phyloP scores from a whole-genome alignment of 257 asterid species.

The Ballota nigra region DNA sequence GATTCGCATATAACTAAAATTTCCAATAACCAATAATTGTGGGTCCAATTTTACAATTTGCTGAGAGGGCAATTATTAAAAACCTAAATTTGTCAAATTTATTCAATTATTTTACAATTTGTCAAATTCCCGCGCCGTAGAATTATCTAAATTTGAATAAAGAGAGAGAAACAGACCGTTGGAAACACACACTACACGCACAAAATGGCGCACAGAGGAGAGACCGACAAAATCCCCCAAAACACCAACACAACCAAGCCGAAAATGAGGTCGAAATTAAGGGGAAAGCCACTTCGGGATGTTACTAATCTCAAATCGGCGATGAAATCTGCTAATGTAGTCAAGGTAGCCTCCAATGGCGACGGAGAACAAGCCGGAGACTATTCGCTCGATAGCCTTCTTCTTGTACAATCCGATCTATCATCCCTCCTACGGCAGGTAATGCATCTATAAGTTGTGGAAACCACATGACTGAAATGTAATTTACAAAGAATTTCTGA shows the following conservation, averaged over 20 bases:
- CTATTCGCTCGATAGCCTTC: slow-evolving; percentile 64
- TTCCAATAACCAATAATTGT: too few relatives aligned
- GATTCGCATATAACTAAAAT: too few relatives aligned
- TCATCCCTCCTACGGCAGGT: slow-evolving; percentile 66
- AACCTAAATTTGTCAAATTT: too few relatives aligned
- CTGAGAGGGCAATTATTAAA: too few relatives aligned
- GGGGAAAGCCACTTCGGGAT: slow-evolving; percentile 58
- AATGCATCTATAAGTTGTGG: not conserved
- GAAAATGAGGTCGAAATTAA: slow-evolving; percentile 37
- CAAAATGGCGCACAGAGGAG: not conserved
- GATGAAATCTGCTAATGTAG: slow-evolving; percentile 20
- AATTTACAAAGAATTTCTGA: not conserved
- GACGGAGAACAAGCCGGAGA: slow-evolving; percentile 26
- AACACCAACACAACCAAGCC: slow-evolving; percentile 29
- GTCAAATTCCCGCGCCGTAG: not conserved
- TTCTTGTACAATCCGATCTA: slow-evolving; percentile 65
- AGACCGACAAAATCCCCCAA: slow-evolving; percentile 32
- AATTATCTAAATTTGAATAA: slow-evolving; percentile 21
- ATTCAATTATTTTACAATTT: too few relatives aligned
- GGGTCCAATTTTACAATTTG: too few relatives aligned
- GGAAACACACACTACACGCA: slow-evolving; percentile 8
- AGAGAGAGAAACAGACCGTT: slow-evolving; percentile 36
- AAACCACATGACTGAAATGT: not conserved
- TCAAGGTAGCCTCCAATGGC: slow-evolving; percentile 27
- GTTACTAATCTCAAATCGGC: slow-evolving; percentile 45